Evolutionary conservation across 176 grass and related monocot species (phyloP), one percentile per base, ranked within the genome.

Genomic region (Eremochloa ophiuroides): DNA sequence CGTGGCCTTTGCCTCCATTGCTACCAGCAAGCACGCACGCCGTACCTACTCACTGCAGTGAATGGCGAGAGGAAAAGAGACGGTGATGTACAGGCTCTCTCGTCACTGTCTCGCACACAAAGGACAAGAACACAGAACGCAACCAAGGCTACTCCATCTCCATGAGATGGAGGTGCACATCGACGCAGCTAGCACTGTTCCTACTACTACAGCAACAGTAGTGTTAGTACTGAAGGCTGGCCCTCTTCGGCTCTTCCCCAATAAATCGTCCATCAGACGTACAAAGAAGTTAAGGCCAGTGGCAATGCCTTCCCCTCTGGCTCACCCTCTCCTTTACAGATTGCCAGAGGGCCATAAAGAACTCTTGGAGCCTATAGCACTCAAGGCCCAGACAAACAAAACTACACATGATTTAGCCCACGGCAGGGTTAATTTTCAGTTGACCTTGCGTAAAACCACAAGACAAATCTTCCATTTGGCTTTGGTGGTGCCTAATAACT

Each of bases 261-360:
- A 82, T 96, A 91, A 92, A 90, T 93, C 79, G 82, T 87, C 76
- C 82, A 82, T 86, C 67, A 88, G 79, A 89, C 56, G 90, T 84
- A 86, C 87, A 84, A 87, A 78, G 79, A 80, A 86, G 81, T 89
- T 85, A 87, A 64, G 71, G 58, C 37, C 85, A 79, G 77, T 87
- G 31, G 76, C 73, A 86, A 89, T 58, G 74, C 71, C 60, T 30
- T 40, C 22, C 71, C 26, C 16, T 77, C 35, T 10, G 77, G 76
- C 84, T 56, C 84, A 50, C 59, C 28, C 18, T 82, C 25, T n/a
- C 83, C 86, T 91, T 82, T 87, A 81, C 88, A 88, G 87, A 91
- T 85, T 88, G 76, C 85, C 80, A 87, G 68, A 35, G 25, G 29
- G 33, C 78, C 85, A 90, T 91, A 86, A 87, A 87, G 83, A 97